phyloP scores from a whole-genome alignment of 2,329 filamentous ascomycete genomes.

The Neopestalotiopsis sp. region DNA sequence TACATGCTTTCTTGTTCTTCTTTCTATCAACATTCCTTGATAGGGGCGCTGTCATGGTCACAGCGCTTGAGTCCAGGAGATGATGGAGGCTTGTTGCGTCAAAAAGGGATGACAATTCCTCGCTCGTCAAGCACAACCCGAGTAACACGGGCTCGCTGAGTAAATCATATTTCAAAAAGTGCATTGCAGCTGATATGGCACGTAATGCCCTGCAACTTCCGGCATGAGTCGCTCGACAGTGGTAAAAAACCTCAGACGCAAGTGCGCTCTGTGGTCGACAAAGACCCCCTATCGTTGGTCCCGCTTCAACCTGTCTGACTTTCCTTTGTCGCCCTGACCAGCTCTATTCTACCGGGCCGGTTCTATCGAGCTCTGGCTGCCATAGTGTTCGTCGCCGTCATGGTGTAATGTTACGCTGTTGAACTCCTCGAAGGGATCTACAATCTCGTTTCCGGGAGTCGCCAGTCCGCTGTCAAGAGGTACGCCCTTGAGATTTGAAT shows the following conservation, averaged over 20 bases:
- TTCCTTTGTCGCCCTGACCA: background rate
- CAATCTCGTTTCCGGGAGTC: slow-evolving; percentile 81
- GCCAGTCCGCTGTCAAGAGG: slow-evolving; percentile 84
- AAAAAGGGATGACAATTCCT: background rate
- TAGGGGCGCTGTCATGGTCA: background rate
- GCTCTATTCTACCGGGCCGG: slow-evolving; percentile 24
- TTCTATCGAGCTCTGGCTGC: slow-evolving; percentile 33
- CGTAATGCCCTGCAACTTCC: background rate
- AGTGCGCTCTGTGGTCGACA: background rate
- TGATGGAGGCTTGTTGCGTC: slow-evolving; percentile 7
- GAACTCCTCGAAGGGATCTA: slow-evolving; percentile 97
- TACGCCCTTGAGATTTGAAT: slow-evolving; percentile 72
- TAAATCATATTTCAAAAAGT: background rate
- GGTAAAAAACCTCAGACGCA: background rate
- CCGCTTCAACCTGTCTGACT: background rate
- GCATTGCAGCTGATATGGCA: background rate
- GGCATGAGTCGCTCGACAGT: background rate
- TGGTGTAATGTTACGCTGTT: slow-evolving; percentile 98
- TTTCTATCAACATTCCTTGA: background rate
- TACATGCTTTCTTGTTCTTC: slow-evolving; percentile 3
- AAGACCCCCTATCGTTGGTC: background rate
- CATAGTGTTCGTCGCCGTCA: slow-evolving; percentile 77
- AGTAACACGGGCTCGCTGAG: background rate
- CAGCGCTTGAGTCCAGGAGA: background rate
- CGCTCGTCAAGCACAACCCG: background rate